Evolutionary conservation across 2,329 filamentous ascomycete genomes (phyloP), one percentile per base, ranked within the genome.

Genomic region (Mariannaea sp.): DNA sequence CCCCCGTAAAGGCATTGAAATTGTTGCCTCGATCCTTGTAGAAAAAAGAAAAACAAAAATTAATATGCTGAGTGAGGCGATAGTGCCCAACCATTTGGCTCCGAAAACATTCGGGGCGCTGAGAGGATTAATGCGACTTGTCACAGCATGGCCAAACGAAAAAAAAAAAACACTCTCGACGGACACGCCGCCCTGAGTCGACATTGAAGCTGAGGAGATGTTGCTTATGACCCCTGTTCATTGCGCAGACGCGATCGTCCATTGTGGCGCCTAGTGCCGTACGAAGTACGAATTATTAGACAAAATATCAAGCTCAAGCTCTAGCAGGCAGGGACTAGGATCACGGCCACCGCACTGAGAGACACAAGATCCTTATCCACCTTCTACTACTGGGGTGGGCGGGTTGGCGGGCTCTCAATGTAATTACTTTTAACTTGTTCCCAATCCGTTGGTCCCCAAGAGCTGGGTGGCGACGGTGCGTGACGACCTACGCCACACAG

Each of bases 401-500:
- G n/a, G n/a, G n/a, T n/a, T n/a, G n/a, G n/a, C n/a, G 44, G 44
- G 44, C 27, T 45, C 20, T 46, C 46, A n/a, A n/a, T n/a, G 36
- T 46, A 46, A 50, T 35, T 46, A 33, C 46, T n/a, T n/a, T n/a
- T n/a, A n/a, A n/a, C 29, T 38, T 53, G 33, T 53, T 36, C 49
- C 49, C 17, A 53, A 48, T 49, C 38, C n/a, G 44, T 38, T 40
- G 39, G 39, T 42, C 41, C 38, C 44, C 32, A 49, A 24, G 42
- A 55, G 33, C 52, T 55, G 52, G 49, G 47, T 60, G 56, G 56
- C 38, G 57, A 66, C 58, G 55, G 64, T 65, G 60, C 44, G 57
- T 48, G 53, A 60, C 53, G 60, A 54, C 42, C 60, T 33, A 57
- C 64, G 58, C 62, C 64, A 64, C 64, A 60, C 58, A 65, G 58